Percentiles rank a stretch among this genome's conserved stretches.
phyloP scores from a whole-genome alignment of 2,329 filamentous ascomycete genomes.

The Paraconiothyrium brasiliense region DNA sequence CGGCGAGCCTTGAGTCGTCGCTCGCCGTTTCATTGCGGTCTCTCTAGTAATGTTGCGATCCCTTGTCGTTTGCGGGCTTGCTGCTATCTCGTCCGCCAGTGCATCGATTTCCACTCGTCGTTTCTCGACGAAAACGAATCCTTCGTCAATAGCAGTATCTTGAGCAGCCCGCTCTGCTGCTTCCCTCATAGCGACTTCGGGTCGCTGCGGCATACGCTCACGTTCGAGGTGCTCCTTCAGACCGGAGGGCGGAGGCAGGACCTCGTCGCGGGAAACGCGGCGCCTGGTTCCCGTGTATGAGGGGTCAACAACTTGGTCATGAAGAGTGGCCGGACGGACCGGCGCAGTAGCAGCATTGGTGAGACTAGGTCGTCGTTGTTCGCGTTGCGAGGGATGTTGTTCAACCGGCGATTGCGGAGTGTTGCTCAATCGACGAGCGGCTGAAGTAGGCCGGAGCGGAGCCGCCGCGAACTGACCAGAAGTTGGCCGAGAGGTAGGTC shows the following conservation, averaged over 20 bases:
- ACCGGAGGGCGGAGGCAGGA: constrained; percentile 55
- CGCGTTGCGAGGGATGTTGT: constrained; percentile 48
- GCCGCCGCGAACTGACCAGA: constrained; percentile 39
- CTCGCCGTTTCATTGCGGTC: constrained; percentile 74
- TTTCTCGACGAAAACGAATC: constrained; percentile 97
- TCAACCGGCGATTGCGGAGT: constrained; percentile 43
- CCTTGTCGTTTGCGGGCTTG: constrained; percentile 71
- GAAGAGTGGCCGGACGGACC: constrained; percentile 49
- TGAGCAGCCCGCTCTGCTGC: constrained; percentile 76
- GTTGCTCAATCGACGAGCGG: constrained; percentile 44
- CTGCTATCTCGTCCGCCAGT: constrained; percentile 91
- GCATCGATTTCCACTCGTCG: constrained; percentile 95
- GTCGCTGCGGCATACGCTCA: constrained; percentile 53
- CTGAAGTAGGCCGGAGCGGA: constrained; percentile 31
- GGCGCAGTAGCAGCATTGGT: constrained; percentile 58
- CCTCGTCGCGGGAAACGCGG: constrained; percentile 64
- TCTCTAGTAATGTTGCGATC: constrained; percentile 61
- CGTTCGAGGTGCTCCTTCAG: constrained; percentile 59
- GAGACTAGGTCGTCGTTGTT: constrained; percentile 55
- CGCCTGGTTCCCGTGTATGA: constrained; percentile 64
- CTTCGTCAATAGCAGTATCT: constrained; percentile 88
- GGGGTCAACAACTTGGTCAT: constrained; percentile 46
- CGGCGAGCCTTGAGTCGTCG: constrained; percentile 79
- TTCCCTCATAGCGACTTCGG: constrained; percentile 51
- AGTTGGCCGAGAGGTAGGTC: constrained; percentile 43